Evolutionary conservation across 148 eudicot species (phyloP).

Genomic region (Euryodendron excelsum): DNA sequence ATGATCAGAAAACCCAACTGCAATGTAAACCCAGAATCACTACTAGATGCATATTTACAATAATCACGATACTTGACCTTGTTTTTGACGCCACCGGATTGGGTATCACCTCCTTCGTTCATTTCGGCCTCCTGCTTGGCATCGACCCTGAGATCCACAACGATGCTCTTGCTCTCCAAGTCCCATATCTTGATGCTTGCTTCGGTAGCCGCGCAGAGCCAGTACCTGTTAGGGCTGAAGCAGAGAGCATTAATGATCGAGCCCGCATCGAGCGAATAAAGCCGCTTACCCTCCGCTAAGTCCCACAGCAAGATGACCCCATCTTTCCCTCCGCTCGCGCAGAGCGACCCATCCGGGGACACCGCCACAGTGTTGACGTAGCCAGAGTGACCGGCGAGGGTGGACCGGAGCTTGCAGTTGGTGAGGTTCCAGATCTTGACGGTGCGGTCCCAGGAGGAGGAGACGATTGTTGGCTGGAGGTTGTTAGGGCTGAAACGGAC

Average conservation of each 20-base stretch:
- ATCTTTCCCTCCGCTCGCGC: constrained; percentile 94
- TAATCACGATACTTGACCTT: constrained; percentile 39
- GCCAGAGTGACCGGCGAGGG: constrained; percentile 66
- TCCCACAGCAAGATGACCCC: constrained; percentile 78
- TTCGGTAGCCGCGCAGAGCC: constrained; percentile 95
- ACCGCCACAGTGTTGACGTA: constrained; percentile 89
- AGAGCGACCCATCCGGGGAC: constrained; percentile 81
- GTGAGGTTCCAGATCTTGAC: constrained; percentile 88
- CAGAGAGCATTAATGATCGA: constrained; percentile 73
- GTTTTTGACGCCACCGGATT: constrained; percentile 42
- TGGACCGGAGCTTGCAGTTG: constrained; percentile 72
- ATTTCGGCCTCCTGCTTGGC: constrained; percentile 66
- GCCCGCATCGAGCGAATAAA: constrained; percentile 67
- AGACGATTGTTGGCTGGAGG: constrained; percentile 65
- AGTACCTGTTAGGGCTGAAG: constrained; percentile 91
- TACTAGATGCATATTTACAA: neutral
- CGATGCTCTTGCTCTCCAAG: constrained; percentile 72
- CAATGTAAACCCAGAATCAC: neutral
- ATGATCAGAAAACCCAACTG: neutral
- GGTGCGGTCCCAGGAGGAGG: constrained; percentile 80
- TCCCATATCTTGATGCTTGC: constrained; percentile 84
- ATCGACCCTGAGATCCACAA: constrained; percentile 79
- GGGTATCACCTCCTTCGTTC: constrained; percentile 39
- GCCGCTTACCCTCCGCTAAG: constrained; percentile 81
- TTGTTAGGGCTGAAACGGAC: constrained; percentile 81